Evolutionary conservation across 371 early-diverging fungal species (phyloP).

Genomic region (Nosema muscidifuracis): DNA sequence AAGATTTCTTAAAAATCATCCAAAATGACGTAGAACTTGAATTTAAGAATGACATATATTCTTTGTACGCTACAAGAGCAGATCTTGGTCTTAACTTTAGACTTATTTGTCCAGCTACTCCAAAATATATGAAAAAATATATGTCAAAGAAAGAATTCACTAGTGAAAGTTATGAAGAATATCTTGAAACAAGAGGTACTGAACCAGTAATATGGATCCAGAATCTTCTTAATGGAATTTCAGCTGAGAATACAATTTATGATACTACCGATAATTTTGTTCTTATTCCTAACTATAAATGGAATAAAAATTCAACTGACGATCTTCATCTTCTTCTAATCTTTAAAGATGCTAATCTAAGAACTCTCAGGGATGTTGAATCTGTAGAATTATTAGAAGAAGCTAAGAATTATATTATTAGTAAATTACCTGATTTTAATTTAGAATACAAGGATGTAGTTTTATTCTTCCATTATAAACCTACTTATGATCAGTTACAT

Average conservation of each 20-base stretch:
- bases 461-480: conserved; percentile 53
- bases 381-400: conserved; percentile 3
- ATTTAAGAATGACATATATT: conserved; percentile 23
- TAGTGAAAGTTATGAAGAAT: conserved; percentile 46
- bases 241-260: conserved; percentile 39
- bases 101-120: conserved; percentile 50
- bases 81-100: conserved; percentile 2
- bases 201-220: conserved; percentile 34
- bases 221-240: conserved; percentile 7
- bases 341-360: conserved; percentile 49
- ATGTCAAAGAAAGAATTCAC: background rate
- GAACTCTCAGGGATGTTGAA: conserved; percentile 38
- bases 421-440: background rate
- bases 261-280: conserved; percentile 48
- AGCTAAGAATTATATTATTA: conserved; percentile 3
- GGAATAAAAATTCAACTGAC: conserved; percentile 42
- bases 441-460: conserved; percentile 15
- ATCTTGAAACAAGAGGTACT: conserved; percentile 16
- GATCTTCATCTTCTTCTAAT: conserved; percentile 53
- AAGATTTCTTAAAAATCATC: background rate
- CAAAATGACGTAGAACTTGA: conserved; percentile 3
- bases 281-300: conserved; percentile 57
- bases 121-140: conserved; percentile 48
- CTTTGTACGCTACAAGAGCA: background rate
- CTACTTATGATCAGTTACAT: conserved; percentile 47